phyloP scores from a whole-genome alignment of 1,284 basidiomycete species.

The Pyrrhoderma lamaoense region DNA sequence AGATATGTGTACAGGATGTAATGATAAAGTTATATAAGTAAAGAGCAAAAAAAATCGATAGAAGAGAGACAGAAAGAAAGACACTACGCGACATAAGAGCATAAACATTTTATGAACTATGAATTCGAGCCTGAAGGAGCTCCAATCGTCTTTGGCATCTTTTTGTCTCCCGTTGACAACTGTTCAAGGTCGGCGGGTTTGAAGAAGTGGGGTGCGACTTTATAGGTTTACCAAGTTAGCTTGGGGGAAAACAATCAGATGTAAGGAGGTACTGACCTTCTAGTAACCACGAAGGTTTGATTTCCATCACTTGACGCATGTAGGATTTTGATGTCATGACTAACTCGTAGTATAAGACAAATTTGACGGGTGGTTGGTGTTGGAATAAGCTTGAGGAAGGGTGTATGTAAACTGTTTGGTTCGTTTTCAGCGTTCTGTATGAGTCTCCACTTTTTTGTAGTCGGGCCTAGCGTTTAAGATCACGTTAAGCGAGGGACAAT shows the following conservation, averaged over 20 bases:
- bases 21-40: too few species aligned
- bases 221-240: not conserved
- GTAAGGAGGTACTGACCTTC: constrained; percentile 56
- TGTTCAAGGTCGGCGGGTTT: constrained; percentile 84
- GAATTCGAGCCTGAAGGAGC: too few species aligned
- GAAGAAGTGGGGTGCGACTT: constrained; percentile 93
- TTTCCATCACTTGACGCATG: constrained; percentile 94
- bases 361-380: constrained; percentile 87
- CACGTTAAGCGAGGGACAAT: not conserved
- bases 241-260: not conserved
- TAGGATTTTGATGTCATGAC: constrained; percentile 86
- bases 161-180: constrained; percentile 74
- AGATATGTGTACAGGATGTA: too few species aligned
- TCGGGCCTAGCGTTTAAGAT: constrained; percentile 50
- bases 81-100: too few species aligned
- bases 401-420: constrained; percentile 93
- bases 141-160: constrained; percentile 77
- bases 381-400: constrained; percentile 95
- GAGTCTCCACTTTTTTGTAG: constrained; percentile 88
- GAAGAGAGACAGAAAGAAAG: too few species aligned
- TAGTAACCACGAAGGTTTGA: constrained; percentile 88
- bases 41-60: too few species aligned
- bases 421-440: constrained; percentile 91
- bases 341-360: constrained; percentile 91
- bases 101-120: too few species aligned